These are phyloP conservation scores for Triglochin maritima DNA, from an alignment of 106 monocot species.

Conservation along the genomic window DNA sequence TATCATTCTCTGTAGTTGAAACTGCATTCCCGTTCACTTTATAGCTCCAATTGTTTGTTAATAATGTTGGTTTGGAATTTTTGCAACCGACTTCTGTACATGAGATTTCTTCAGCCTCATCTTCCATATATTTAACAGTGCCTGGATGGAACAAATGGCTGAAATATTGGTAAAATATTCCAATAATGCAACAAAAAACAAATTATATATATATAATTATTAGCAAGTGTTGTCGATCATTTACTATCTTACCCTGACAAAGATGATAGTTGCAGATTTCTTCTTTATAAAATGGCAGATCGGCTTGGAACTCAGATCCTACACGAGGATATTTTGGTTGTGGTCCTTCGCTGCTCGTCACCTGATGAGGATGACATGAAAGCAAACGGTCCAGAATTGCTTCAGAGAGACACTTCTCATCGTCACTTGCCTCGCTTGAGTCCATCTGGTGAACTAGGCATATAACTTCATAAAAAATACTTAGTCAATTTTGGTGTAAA, in stretches of 20 bases:
- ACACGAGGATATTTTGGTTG: neutral
- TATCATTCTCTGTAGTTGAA: neutral
- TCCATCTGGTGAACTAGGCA: neutral
- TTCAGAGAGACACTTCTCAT: neutral
- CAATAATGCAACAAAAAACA: too few relatives aligned
- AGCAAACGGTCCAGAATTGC: neutral
- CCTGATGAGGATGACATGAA: neutral
- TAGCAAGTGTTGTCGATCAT: neutral
- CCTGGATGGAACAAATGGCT: neutral
- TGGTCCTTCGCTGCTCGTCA: neutral
- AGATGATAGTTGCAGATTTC: neutral
- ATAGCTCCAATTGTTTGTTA: neutral
- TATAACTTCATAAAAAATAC: too few relatives aligned
- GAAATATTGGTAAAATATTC: too few relatives aligned
- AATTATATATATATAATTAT: neutral
- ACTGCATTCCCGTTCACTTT: neutral
- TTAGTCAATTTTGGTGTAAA: too few relatives aligned
- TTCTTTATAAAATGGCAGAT: neutral
- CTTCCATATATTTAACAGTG: neutral
- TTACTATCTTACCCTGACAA: neutral
- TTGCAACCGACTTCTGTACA: neutral
- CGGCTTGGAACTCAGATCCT: slow-evolving; percentile 3
- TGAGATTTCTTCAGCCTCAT: neutral
- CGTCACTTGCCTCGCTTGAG: neutral
- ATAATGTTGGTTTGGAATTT: neutral